Base-by-base conservation (phyloP, 2,329 filamentous ascomycete species). In the Curvularia verruculosa region DNA sequence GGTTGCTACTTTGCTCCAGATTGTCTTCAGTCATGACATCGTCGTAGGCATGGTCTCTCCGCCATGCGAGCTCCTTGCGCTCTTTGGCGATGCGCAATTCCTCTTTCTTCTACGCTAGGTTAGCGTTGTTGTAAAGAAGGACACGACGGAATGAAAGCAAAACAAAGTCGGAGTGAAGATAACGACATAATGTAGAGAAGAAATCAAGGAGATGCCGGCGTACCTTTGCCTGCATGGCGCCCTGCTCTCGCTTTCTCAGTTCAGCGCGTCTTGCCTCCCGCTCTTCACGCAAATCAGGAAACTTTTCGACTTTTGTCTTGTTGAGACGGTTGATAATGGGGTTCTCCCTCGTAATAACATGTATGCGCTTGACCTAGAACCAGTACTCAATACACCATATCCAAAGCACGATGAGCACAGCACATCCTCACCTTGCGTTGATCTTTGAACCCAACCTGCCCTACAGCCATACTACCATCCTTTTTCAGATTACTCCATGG, bases 11-110 rank as follows among this genome's bases (percentile, higher is more conserved):
- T 21, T 77, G 79, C 41, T 87, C 87, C 80, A 96, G 83, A 68
- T 90, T 89, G 56, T 96, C 91, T 52, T 96, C 92, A 4, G 85
- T 87, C 76, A 96, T 92, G 52, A 97, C 78, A 45, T 96, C 92
- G 73, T 98, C 95, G 76, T 99, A 99, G 1, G 93, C 94, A 78
- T 99, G 94, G n/a, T 96, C 92, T 79, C 95, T 95, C 78, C 96
- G 91, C 84, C 88, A 96, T 77, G 96, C 96, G 79, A 94, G 86
- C 77, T 96, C 89, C 77, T 91, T 90, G 63, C 91, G 85, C 80
- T 97, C 91, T 76, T 92, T 89, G 48, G 87, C 85, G 45, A 92
- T 75, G 36, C 82, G 81, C 0, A 85, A 86, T 69, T 95, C 91
- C 75, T 93, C 89, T 74, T 92, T 92, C 78, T 85, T 89, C 89